phyloP scores from a whole-genome alignment of 2,329 filamentous ascomycete genomes.

The Phyllosticta citribraziliensis region DNA sequence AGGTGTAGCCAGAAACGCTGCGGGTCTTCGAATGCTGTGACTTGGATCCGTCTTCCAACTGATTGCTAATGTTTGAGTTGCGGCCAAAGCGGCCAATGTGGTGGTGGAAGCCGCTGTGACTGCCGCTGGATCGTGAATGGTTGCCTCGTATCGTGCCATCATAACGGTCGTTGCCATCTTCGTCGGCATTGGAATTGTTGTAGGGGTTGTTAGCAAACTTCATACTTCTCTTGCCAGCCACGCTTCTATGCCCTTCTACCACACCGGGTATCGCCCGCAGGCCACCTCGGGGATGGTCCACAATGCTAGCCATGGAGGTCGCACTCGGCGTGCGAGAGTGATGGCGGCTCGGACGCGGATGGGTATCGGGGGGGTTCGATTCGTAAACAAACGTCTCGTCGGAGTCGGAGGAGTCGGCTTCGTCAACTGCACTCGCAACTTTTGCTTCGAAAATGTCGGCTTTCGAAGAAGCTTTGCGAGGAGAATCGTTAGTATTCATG shows the following conservation, averaged over 20 bases:
- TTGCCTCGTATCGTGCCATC: constrained; percentile 30
- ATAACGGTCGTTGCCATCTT: constrained; percentile 27
- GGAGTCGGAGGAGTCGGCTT: constrained; percentile 92
- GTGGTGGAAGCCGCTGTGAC: constrained; percentile 67
- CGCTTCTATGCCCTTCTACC: constrained; percentile 53
- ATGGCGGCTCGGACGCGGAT: constrained; percentile 58
- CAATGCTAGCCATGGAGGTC: constrained; percentile 65
- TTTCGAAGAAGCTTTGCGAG: constrained; percentile 68
- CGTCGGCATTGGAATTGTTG: constrained; percentile 48
- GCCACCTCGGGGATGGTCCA: constrained; percentile 45
- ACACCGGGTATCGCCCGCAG: constrained; percentile 57
- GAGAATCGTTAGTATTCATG: constrained; percentile 25
- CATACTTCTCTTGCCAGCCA: constrained; percentile 81
- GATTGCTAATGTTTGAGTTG: constrained; percentile 19
- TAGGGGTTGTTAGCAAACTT: constrained; percentile 82
- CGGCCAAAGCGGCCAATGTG: constrained; percentile 70
- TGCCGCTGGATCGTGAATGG: constrained; percentile 40
- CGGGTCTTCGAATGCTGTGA: constrained; percentile 58
- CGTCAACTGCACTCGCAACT: constrained; percentile 89
- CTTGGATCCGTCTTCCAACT: constrained; percentile 46
- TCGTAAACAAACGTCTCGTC: constrained; percentile 99
- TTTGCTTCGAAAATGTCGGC: constrained; percentile 97
- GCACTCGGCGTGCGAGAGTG: constrained; percentile 83
- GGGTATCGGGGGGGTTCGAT: constrained; percentile 69
- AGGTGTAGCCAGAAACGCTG: constrained; percentile 49